Percentiles rank a stretch among this genome's conserved stretches.
Conservation (phyloP, 1,139 yeast genomes). For the Magnusiomyces tetraspermus region DNA sequence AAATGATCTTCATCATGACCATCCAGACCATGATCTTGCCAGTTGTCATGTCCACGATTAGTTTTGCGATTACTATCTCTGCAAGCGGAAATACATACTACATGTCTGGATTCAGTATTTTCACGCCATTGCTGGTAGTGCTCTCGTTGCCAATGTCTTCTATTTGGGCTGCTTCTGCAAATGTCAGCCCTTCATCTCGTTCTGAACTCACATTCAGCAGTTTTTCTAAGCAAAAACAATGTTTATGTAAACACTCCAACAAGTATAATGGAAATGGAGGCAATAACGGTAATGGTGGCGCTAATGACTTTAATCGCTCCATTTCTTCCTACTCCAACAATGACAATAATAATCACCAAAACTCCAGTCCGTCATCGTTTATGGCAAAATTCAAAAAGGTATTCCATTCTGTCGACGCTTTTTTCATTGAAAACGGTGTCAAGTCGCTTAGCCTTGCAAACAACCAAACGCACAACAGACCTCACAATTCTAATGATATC, state of each 20-base stretch:
- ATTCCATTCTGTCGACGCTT: no score
- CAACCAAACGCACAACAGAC: neutral
- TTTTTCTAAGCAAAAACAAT: no score
- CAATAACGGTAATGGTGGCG: no score
- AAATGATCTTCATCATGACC: slow-evolving; percentile 68
- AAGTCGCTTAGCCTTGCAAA: neutral
- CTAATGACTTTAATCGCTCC: slow-evolving; percentile 22
- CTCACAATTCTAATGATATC: neutral
- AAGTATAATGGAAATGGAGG: no score
- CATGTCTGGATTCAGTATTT: neutral
- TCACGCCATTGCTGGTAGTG: slow-evolving; percentile 38
- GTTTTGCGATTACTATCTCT: slow-evolving; percentile 22
- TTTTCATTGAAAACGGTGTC: neutral
- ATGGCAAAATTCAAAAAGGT: no score
- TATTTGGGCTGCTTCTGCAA: slow-evolving; percentile 55
- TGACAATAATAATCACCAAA: neutral
- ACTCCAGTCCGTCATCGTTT: neutral
- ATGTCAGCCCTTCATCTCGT: neutral
- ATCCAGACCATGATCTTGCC: slow-evolving; percentile 80
- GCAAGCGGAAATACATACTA: slow-evolving; percentile 12
- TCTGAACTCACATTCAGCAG: neutral
- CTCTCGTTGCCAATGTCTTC: slow-evolving; percentile 73
- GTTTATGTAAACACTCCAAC: no score
- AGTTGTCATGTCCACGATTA: slow-evolving; percentile 51
- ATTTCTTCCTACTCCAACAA: slow-evolving; percentile 15